Conservation (phyloP, 2,329 filamentous ascomycete genomes). For the Emydomyces testavorans region DNA sequence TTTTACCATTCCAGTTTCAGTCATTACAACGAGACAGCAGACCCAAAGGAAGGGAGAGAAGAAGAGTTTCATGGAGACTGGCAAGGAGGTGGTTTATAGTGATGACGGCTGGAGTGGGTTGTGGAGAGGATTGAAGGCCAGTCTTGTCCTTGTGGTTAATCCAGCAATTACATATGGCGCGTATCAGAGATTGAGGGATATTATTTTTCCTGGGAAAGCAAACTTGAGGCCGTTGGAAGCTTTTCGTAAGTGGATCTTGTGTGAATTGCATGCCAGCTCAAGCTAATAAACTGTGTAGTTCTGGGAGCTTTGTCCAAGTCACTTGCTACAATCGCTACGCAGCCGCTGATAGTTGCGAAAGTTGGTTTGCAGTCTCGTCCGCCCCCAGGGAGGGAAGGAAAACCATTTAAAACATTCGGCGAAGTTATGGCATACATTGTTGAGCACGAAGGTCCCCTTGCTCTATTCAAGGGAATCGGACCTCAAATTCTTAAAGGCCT, state of each 20-base stretch:
- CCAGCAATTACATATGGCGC: constrained; percentile 96
- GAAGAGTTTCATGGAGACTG: constrained; percentile 79
- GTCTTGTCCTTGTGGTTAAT: constrained; percentile 88
- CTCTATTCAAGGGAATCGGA: constrained; percentile 93
- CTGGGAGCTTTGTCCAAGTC: constrained; percentile 89
- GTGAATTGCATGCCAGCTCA: constrained; percentile 7
- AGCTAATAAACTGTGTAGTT: constrained; percentile 41
- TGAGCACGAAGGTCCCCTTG: constrained; percentile 67
- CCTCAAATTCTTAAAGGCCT: constrained; percentile 90
- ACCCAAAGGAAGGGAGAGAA: constrained; percentile 75
- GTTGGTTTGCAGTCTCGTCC: constrained; percentile 91
- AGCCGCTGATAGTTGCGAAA: constrained; percentile 94
- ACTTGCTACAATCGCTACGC: constrained; percentile 79
- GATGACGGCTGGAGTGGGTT: constrained; percentile 82
- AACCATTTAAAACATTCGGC: constrained; percentile 82
- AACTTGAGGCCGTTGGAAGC: constrained; percentile 74
- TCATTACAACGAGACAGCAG: constrained; percentile 91
- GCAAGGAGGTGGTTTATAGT: constrained; percentile 74
- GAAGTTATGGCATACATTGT: constrained; percentile 95
- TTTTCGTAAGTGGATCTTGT: constrained; percentile 56
- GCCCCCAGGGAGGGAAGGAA: constrained; percentile 69
- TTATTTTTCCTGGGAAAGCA: constrained; percentile 64
- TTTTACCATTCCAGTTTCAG: constrained; percentile 92
- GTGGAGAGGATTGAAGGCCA: constrained; percentile 93
- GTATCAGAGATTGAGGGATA: constrained; percentile 74